Conservation (phyloP, 805 yeast species). For the Zygosaccharomyces siamensis region DNA sequence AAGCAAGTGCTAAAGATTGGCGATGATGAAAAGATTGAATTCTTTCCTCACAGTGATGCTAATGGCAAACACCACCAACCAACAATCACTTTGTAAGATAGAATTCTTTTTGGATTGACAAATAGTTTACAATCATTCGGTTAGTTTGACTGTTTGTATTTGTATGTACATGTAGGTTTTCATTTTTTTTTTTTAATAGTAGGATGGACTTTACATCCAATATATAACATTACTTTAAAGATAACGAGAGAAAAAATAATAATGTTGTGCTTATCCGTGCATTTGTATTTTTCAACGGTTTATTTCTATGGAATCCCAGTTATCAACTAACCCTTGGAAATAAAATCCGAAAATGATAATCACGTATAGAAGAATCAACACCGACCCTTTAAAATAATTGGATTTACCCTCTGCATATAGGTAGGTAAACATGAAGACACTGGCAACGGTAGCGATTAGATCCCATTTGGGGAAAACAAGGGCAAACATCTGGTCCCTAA, state of each 20-base stretch:
- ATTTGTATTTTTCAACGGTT: background rate
- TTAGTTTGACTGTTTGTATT: slow-evolving; percentile 2
- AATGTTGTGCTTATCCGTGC: no score
- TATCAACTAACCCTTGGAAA: slow-evolving; percentile 40
- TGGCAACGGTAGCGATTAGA: slow-evolving; percentile 72
- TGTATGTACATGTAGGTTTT: slow-evolving; percentile 10
- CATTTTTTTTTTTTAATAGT: slow-evolving; percentile 1
- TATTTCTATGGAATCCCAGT: slow-evolving; percentile 9
- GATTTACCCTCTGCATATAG: slow-evolving; percentile 95
- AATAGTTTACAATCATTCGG: slow-evolving; percentile 2
- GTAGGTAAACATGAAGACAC: slow-evolving; percentile 86
- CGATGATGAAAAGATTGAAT: slow-evolving; percentile 75
- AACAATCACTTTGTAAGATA: slow-evolving; percentile 33
- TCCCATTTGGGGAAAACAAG: slow-evolving; percentile 96
- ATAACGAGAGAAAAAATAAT: background rate
- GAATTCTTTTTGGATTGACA: slow-evolving; percentile 5
- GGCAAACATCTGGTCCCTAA: slow-evolving; percentile 55
- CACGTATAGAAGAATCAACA: slow-evolving; percentile 70
- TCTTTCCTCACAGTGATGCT: slow-evolving; percentile 39
- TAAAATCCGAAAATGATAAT: slow-evolving; percentile 79
- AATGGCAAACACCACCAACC: slow-evolving; percentile 34
- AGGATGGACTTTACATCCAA: background rate
- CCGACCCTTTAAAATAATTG: slow-evolving; percentile 92
- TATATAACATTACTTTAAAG: background rate
- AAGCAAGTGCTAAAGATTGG: slow-evolving; percentile 76